Base-by-base conservation (phyloP, 139 green algal species). In the Yamagishiella unicocca region DNA sequence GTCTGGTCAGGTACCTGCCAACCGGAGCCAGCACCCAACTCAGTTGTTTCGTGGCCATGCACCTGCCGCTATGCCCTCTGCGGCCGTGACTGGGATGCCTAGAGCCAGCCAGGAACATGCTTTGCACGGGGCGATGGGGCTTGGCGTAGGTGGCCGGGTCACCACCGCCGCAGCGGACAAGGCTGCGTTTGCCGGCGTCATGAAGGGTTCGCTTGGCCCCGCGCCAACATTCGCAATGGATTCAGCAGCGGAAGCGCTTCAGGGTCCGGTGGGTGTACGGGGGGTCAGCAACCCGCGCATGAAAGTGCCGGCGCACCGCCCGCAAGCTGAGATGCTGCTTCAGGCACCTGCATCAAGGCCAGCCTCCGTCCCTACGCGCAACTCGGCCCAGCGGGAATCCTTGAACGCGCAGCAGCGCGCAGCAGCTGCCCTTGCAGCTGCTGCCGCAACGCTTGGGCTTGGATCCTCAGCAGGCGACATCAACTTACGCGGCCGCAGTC, bases 241-340 rank as follows among this genome's bases (percentile, higher is more conserved):
- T 1, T 6, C 42, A 19, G 38, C 42, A 38, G 70, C 70, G 35
- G 38, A 38, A 40, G 38, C 70, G 22, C 70, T 38, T 38, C 14
- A 22, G 4, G 70, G 38, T 33, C 17, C 38, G 8, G 70, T 1
- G 21, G 14, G 38, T 19, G 42, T 8, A 9, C 70, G 70, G 37
- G 70, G 70, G 1, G 70, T 8, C 29, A 78, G 70, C 38, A 78
- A 78, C 40, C 70, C 70, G 7, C 70, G 70, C 12, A 78, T 33
- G 7, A 53, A 53, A 19, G 21, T 38, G 9, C 38, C 38, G 17
- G 17, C 50, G 42, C 38, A 10, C 12, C 70, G 70, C 22, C 38
- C 40, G 22, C 22, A 38, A 53, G 70, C 70, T 1, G 70, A 78
- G 7, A 31, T 19, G 70, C 19, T 24, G 21, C 5, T 22, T 53